These are phyloP conservation scores for Paraphaeosphaeria sporulosa DNA, from an alignment of 2,329 filamentous ascomycete species.

Conservation along the genomic window DNA sequence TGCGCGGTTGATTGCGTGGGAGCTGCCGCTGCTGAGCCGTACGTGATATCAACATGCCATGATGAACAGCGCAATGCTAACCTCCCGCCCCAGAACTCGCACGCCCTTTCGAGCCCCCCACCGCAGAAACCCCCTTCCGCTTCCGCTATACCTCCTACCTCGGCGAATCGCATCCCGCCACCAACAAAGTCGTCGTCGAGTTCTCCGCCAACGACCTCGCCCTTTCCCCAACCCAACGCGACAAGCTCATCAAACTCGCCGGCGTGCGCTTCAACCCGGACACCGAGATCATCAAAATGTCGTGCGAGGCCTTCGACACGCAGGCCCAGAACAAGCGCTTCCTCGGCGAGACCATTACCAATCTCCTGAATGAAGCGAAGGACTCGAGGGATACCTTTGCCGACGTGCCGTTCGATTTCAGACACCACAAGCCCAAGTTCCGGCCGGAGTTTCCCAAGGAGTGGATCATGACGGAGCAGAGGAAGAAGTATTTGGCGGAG, in stretches of 20 bases:
- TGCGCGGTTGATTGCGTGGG: constrained; percentile 87
- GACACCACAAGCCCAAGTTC: constrained; percentile 77
- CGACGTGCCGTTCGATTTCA: constrained; percentile 87
- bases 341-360: constrained; percentile 78
- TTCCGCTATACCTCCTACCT: constrained; percentile 98
- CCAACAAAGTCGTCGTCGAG: constrained; percentile 93
- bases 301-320: constrained; percentile 85
- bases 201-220: constrained; percentile 78
- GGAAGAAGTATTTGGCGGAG: constrained; percentile 70
- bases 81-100: constrained; percentile 69
- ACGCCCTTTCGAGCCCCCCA: constrained; percentile 79
- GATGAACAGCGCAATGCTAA: not conserved
- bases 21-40: constrained; percentile 92
- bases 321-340: constrained; percentile 98
- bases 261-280: constrained; percentile 88
- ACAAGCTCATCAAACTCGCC: constrained; percentile 86
- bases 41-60: constrained; percentile 54
- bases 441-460: constrained; percentile 77
- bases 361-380: constrained; percentile 75
- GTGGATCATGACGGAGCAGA: constrained; percentile 80
- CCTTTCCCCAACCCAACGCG: constrained; percentile 71
- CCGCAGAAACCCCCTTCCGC: constrained; percentile 73
- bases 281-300: constrained; percentile 84
- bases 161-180: constrained; percentile 89
- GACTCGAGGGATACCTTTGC: constrained; percentile 82